Evolutionary conservation across 1,284 basidiomycete genomes (phyloP).

Genomic region (Mycena sp.): DNA sequence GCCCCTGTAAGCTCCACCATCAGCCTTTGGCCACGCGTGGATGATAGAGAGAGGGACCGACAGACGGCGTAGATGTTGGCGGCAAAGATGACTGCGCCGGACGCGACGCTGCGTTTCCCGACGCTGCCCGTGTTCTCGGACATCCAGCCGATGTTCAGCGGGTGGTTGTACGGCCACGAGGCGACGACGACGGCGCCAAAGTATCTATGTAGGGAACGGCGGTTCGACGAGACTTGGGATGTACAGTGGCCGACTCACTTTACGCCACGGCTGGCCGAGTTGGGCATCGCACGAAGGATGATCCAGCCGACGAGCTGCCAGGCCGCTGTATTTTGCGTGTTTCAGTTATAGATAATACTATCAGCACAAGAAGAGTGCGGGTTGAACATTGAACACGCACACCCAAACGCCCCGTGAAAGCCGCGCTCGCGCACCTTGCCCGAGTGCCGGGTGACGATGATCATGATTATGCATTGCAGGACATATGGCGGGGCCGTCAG

Average conservation of each 20-base stretch:
- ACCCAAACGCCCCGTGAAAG: constrained; percentile 48
- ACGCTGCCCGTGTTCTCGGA: constrained; percentile 47
- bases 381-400: constrained; percentile 25
- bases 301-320: constrained; percentile 52
- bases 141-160: constrained; percentile 52
- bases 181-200: constrained; percentile 47
- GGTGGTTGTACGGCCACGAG: constrained; percentile 51
- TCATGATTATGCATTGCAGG: constrained; percentile 45
- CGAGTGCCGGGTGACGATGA: constrained; percentile 46
- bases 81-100: constrained; percentile 46
- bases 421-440: constrained; percentile 47
- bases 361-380: not conserved
- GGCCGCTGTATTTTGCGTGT: constrained; percentile 35
- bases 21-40: not conserved
- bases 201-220: constrained; percentile 31
- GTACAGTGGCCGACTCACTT: constrained; percentile 31
- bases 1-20: constrained; percentile 15
- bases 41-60: constrained; percentile 3
- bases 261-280: constrained; percentile 39
- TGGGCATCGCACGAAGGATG: constrained; percentile 44
- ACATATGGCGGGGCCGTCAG: constrained; percentile 51
- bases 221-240: not conserved
- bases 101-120: constrained; percentile 41
- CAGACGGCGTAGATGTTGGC: constrained; percentile 46
- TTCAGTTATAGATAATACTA: too few relatives aligned